Base-by-base conservation (phyloP, 148 eudicot genomes). In the Euryodendron excelsum region DNA sequence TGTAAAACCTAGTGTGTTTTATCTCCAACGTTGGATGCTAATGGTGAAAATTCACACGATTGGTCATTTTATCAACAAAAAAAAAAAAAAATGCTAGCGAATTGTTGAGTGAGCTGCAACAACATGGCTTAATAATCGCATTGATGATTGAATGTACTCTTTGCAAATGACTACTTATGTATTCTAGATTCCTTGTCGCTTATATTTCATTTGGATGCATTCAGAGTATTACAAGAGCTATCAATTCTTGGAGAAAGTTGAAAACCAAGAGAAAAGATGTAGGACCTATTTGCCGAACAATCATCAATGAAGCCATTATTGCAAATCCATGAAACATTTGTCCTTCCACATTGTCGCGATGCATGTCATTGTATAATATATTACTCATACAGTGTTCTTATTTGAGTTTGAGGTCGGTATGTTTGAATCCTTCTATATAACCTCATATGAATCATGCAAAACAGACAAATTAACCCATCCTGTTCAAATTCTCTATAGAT, bases 241-340 rank as follows among this genome's bases (percentile, higher is more conserved):
- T 73, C 65, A 34, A 56, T 56, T 73, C 65, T 37, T 13, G 47
- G 33, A 21, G 48, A 73, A 73, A 73, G 61, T 36, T 56, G 64
- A 73, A 36, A 28, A 23, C 39, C 13, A 12, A 33, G 14, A 39
- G 20, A 65, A 65, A 65, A 65, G 69, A 37, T 27, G 77, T 74
- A 74, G 77, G 77, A 60, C 77, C 77, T 74, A 25, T 39, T 74
- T 30, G 68, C 23, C 17, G 23, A 74, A 55, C 50, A 61, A 59
- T 60, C 67, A 31, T 59, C 66, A 74, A 59, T 37, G 13, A 25
- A 60, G 68, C 60, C 68, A 74, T 60, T 60, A 74, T 74, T 68
- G 34, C 65, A 73, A 59, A 59, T 58, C 77, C 53, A 37, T 37
- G n/a, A n/a, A 60, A 74, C 53, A 59, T 59, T 60, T 74, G 68